A percentile compares a stretch with the other conserved stretches of the same genome.
Conservation (phyloP, 192 early-diverging fungal species). For the Coemansia sp. region DNA sequence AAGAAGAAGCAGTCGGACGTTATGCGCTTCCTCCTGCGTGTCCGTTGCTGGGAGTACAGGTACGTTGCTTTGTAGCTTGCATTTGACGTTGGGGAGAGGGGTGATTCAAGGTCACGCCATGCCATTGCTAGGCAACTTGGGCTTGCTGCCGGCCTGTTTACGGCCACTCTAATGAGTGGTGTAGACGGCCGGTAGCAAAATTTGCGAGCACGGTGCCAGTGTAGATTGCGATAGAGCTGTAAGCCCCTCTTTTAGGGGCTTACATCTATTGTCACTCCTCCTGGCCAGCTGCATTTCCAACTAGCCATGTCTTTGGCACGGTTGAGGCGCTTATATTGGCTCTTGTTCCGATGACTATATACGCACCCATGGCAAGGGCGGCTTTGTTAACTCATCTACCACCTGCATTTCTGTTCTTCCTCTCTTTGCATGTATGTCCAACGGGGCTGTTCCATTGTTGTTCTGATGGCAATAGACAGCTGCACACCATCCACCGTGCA, state of each 20-base stretch:
- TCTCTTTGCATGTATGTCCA: not conserved
- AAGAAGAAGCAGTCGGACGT: constrained; percentile 99
- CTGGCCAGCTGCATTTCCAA: constrained; percentile 49
- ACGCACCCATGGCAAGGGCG: constrained; percentile 28
- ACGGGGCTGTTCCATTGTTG: not conserved
- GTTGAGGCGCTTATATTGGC: constrained; percentile 57
- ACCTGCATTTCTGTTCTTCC: not conserved
- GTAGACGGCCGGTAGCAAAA: constrained; percentile 28
- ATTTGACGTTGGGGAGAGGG: constrained; percentile 1
- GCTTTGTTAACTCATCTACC: constrained; percentile 38
- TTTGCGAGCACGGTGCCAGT: constrained; percentile 44
- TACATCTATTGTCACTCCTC: not conserved
- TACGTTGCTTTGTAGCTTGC: constrained; percentile 28
- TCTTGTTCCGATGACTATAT: constrained; percentile 50
- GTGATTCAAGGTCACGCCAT: constrained; percentile 36
- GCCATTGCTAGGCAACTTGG: constrained; percentile 56
- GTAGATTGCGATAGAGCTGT: not conserved
- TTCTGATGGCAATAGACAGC: constrained; percentile 64
- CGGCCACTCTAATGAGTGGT: not conserved
- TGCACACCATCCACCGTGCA: constrained; percentile 98
- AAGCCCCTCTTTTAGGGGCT: not conserved
- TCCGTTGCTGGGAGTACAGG: constrained; percentile 97
- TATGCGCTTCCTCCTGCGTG: constrained; percentile 96
- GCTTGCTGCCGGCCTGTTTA: constrained; percentile 25
- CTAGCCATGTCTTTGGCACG: constrained; percentile 34